Conservation (phyloP, 2,329 filamentous ascomycete genomes). For the Sporothrix pseudoabietina region DNA sequence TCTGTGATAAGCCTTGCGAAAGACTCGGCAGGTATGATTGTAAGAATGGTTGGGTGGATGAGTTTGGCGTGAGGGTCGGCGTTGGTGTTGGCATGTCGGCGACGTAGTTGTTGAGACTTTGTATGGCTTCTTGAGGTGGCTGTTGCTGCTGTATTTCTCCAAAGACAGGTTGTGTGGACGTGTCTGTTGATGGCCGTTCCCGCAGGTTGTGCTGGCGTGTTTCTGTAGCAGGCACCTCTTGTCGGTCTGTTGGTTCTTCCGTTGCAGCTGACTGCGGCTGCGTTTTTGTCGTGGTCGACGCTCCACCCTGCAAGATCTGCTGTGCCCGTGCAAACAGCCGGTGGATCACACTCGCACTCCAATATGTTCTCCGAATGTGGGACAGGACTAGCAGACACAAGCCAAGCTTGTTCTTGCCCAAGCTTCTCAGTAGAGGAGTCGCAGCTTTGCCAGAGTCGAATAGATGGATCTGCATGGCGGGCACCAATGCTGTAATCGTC, state of each 20-base stretch:
- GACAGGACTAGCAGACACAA: constrained; percentile 20
- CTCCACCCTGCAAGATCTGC: neutral
- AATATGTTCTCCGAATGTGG: constrained; percentile 16
- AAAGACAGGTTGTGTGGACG: neutral
- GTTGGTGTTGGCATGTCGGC: constrained; percentile 2
- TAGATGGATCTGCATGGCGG: constrained; percentile 26
- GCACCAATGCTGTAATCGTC: constrained; percentile 22
- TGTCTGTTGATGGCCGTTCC: neutral
- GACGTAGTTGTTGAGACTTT: neutral
- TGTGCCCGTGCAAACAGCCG: constrained; percentile 20
- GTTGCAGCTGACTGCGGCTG: neutral
- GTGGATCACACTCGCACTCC: constrained; percentile 19
- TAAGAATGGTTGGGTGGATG: neutral
- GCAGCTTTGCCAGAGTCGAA: constrained; percentile 18
- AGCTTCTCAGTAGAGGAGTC: neutral
- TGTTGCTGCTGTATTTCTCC: neutral
- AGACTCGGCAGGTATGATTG: neutral
- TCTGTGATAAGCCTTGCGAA: neutral
- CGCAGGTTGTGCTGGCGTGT: neutral
- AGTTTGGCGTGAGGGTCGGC: neutral
- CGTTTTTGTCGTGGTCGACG: neutral
- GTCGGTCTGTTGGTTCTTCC: neutral
- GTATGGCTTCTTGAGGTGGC: neutral
- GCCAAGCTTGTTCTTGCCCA: constrained; percentile 23
- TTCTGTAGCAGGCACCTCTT: neutral